Evolutionary conservation across 345 rosid species (phyloP), one percentile per base, ranked within the genome.

Genomic region (Diplotaxis tenuifolia): DNA sequence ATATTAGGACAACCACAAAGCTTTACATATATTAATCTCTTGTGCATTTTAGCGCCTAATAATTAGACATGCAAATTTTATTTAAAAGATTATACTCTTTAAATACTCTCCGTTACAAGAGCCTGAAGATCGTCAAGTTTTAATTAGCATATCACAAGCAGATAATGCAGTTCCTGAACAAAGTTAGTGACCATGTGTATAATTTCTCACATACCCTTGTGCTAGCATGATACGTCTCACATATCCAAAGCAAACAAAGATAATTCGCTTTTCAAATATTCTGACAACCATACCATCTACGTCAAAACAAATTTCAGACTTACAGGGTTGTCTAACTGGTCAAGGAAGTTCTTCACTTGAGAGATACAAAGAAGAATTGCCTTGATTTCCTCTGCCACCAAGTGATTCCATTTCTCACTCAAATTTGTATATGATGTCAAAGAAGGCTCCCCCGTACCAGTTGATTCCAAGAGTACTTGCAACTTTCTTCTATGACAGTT

Each of bases 371-470:
- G 82, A 54, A 83, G 83, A 79, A 90, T 83, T 67, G 86, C 87
- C 76, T 86, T 90, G 73, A 92, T 87, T 88, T 95, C 99, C 70
- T 92, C 89, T 3, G 71, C 80, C 83, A 95, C 86, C 83, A 87
- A 81, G 79, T 74, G 69, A 73, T 76, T 78, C 88, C 85, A 86
- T 16, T 73, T 77, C 77, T 73, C 84, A 79, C 73, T 84, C 50
- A 82, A 76, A 79, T 70, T 75, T 62, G 84, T 85, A 77, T 65
- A 32, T 53, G 82, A 63, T 60, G 73, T 62, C 76, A 34, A 76
- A 78, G 66, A 57, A 78, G 73, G 70, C 71, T 77, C 83, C 74
- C 73, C 83, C 78, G 82, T 73, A 61, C 89, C 91, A 73, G 83
- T 42, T 42, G 50, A 70, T 47, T 78, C 82, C 86, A 83, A 65